Evolutionary conservation across 148 eudicot genomes (phyloP).

Genomic region (Rhododendron mucronatum): DNA sequence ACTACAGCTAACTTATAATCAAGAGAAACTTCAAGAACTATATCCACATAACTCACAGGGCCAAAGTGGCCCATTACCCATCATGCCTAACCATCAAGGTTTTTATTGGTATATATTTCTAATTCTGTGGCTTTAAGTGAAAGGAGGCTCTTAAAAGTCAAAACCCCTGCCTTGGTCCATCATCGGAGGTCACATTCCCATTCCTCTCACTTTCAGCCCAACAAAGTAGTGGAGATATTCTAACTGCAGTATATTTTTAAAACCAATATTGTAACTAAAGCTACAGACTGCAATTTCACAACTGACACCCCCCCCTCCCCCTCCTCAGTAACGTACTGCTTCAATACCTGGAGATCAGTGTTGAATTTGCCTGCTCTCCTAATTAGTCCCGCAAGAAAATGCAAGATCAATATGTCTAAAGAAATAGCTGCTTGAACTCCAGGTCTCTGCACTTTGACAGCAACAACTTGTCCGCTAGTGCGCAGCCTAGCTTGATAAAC

Average conservation of each 20-base stretch:
- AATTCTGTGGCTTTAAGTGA: neutral
- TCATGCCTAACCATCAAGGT: neutral
- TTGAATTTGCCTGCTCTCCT: conserved; percentile 77
- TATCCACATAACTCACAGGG: neutral
- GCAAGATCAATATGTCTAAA: conserved; percentile 80
- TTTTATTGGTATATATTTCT: neutral
- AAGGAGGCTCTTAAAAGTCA: neutral
- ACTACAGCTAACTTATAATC: neutral
- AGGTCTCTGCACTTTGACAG: conserved; percentile 95
- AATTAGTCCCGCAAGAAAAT: conserved; percentile 66
- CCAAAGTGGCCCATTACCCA: neutral
- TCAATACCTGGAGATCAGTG: conserved; percentile 87
- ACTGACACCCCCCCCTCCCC: neutral
- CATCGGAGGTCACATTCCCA: neutral
- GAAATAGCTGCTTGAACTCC: conserved; percentile 96
- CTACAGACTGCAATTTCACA: neutral
- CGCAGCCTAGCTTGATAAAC: conserved; percentile 85
- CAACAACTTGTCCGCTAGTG: conserved; percentile 63
- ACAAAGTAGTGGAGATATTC: neutral
- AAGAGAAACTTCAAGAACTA: neutral
- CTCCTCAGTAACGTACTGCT: neutral
- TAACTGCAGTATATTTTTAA: neutral
- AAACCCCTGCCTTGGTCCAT: neutral
- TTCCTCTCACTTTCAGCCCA: neutral
- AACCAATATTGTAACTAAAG: neutral